Conservation (phyloP, 139 green algal species). For the Pleodorina starrii region DNA sequence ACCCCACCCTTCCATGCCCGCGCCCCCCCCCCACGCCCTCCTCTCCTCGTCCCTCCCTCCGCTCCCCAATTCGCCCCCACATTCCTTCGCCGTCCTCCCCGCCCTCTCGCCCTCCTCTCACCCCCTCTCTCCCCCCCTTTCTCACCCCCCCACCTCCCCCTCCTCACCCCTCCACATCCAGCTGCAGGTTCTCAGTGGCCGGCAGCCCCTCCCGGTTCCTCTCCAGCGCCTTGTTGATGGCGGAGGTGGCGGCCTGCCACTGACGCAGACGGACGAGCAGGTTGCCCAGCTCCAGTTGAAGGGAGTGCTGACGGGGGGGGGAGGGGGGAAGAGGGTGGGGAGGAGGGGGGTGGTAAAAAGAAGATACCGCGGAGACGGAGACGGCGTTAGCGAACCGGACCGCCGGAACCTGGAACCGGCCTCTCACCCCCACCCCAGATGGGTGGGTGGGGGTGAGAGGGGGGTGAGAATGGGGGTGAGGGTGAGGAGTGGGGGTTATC, state of each 20-base stretch:
- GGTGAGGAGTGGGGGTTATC: too few species aligned
- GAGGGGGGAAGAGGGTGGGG: background rate
- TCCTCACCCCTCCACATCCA: constrained; percentile 69
- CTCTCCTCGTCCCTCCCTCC: too few species aligned
- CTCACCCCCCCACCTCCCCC: background rate
- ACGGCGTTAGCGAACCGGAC: too few species aligned
- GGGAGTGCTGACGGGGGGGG: constrained; percentile 32
- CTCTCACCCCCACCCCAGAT: too few species aligned
- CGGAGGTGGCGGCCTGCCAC: constrained; percentile 60
- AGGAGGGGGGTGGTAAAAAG: background rate
- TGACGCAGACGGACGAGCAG: constrained; percentile 77
- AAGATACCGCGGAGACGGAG: background rate
- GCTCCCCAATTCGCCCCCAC: too few species aligned
- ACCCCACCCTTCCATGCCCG: too few species aligned
- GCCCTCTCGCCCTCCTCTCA: too few species aligned
- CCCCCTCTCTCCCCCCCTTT: background rate
- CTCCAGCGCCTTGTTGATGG: constrained; percentile 67
- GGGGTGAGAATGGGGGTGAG: too few species aligned
- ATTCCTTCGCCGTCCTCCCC: too few species aligned
- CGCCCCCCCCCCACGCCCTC: too few species aligned
- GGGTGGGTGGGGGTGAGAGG: too few species aligned
- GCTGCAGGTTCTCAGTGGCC: constrained; percentile 62
- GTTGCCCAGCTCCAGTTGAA: constrained; percentile 78
- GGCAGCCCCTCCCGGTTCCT: constrained; percentile 41
- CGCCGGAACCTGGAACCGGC: too few species aligned